Evolutionary conservation across 345 rosid species (phyloP), one percentile per base, ranked within the genome.

Genomic region (Cardiospermum halicacabum): DNA sequence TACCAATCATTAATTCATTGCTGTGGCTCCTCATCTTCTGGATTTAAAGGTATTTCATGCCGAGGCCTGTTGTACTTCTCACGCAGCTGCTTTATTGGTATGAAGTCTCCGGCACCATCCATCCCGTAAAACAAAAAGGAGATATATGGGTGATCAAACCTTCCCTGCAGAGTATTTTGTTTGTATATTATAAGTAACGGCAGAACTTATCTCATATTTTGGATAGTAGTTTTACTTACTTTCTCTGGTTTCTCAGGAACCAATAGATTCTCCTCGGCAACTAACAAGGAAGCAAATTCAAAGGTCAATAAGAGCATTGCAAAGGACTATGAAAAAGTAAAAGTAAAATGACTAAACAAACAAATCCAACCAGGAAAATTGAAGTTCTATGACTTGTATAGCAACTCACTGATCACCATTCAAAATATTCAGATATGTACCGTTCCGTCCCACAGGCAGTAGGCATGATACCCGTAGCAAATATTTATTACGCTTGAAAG

Each of bases 31-130:
- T 82, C 87, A 8, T 82, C 89, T 57, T 81, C 70, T 47, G 85
- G 85, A 69, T 89, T 82, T 12, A 66, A 62, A 13, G 92, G 89
- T 56, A 82, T 76, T 78, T 90, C 97, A 70, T 88, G 85, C 30
- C 94, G 82, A 19, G 94, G 88, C 74, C 72, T 81, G 67, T 81
- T 86, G 70, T 83, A 85, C 70, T 84, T 90, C 56, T 93, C 98
- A 3, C 94, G 92, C 22, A 90, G 83, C 70, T 93, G 98, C 81
- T 86, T 86, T 77, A 88, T 80, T 4, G 97, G 96, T 74, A 93
- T 88, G 83, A 86, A 93, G 75, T 93, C 98, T 68, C 95, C 97
- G 15, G 91, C 89, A 18, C 81, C 56, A 73, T 93, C 97, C 58
- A 77, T 72, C 53, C 98, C 97, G 11, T 93, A 93, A 74, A 86